A percentile compares a stretch with the other conserved stretches of the same genome.
These are phyloP conservation scores for Cochlearia excelsa DNA, from an alignment of 345 rosid genomes.

Conservation along the genomic window DNA sequence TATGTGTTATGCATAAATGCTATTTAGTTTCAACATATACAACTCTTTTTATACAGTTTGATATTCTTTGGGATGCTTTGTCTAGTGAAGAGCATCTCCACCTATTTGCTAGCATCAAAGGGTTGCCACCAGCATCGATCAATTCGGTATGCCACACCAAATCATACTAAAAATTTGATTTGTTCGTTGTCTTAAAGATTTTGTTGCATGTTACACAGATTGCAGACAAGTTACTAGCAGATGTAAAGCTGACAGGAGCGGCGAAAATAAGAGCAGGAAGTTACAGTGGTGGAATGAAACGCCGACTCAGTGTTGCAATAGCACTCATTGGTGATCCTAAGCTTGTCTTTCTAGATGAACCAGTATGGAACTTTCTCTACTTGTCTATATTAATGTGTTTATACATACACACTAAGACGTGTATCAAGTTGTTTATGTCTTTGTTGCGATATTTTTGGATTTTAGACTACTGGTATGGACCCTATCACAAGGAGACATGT, in stretches of 20 bases:
- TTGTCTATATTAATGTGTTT: not conserved
- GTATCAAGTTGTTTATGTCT: not conserved
- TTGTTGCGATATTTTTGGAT: not conserved
- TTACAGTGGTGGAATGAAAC: constrained; percentile 97
- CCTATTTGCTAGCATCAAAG: constrained; percentile 82
- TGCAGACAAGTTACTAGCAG: constrained; percentile 54
- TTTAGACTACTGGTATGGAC: constrained; percentile 91
- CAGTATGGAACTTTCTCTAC: constrained; percentile 27
- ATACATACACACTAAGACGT: not conserved
- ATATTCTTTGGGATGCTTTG: constrained; percentile 86
- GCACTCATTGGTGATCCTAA: constrained; percentile 87
- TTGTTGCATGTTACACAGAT: constrained; percentile 33
- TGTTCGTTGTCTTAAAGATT: no score
- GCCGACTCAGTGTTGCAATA: constrained; percentile 86
- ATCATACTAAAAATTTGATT: not conserved
- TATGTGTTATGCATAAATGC: constrained; percentile 5
- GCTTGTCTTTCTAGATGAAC: constrained; percentile 84
- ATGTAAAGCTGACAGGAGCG: constrained; percentile 66
- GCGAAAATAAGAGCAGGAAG: constrained; percentile 74
- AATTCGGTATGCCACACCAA: constrained; percentile 44
- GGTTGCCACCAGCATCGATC: constrained; percentile 63
- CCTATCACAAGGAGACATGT: constrained; percentile 94
- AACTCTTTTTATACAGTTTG: constrained; percentile 50
- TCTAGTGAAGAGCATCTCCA: constrained; percentile 81
- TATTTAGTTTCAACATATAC: constrained; percentile 2